Base-by-base conservation (phyloP, 106 monocot species). In the Phalaenopsis equestris region DNA sequence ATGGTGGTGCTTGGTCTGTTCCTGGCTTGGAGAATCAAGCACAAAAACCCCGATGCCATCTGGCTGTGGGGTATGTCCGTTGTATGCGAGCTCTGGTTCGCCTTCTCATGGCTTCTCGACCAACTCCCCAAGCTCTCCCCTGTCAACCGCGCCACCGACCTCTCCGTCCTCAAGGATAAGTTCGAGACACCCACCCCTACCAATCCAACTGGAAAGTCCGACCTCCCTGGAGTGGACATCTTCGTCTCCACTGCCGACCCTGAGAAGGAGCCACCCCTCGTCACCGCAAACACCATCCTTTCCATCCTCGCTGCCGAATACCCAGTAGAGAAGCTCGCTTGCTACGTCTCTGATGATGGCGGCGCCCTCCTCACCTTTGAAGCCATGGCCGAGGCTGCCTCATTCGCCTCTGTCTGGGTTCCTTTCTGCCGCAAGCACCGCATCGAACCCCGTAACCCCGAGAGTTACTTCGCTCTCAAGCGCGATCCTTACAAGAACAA, bases 11-110 rank as follows among this genome's bases (percentile, higher is more conserved):
- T 92, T 6, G 79, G 16, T 37, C 75, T 90, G 41, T 92, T 90
- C 72, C 76, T 92, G 9, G 24, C 80, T 17, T 93, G 90, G 93
- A 42, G 93, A 46, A 76, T 93, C 42, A 79, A 6, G 64, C 85
- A 90, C 76, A 87, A 85, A 41, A 93, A 93, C 65, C 57, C 76
- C 0, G 90, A 93, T 2, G 93, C 93, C 0, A 48, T 85, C 42
- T 93, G 93, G 93, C 88, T 93, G 4, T 93, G 90, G 93, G 93
- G 88, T 4, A 93, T 90, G 82, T 90, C 93, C 2, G 82, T 90
- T 41, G 85, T 89, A 15, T 88, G 93, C 74, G 93, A 93, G 80
- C 15, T 90, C 11, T 93, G 93, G 93, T 93, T 93, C 72, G 86
- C 88, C 10, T 87, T 93, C 85, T 88, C 93, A 1, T 93, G 93